Percentiles rank a stretch among this genome's conserved stretches.
phyloP scores from a whole-genome alignment of 306 rosid genomes.

The Fagus crenata region DNA sequence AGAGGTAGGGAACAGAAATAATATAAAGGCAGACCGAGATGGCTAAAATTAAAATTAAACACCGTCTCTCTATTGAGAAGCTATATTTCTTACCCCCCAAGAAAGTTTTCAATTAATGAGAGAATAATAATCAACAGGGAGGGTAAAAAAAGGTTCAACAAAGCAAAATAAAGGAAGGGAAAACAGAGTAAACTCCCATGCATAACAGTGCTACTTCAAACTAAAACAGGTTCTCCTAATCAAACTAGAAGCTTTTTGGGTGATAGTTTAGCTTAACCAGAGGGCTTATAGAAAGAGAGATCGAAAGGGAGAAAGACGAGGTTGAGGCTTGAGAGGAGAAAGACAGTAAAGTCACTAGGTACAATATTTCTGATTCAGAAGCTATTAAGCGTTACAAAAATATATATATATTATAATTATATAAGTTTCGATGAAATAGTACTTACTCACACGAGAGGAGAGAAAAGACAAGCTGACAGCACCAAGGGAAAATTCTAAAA shows the following conservation, averaged over 20 bases:
- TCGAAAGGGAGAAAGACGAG: neutral
- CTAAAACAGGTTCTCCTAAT: neutral
- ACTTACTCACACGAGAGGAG: no score
- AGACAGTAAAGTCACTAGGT: neutral
- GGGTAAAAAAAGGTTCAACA: neutral
- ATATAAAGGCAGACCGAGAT: neutral
- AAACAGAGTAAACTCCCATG: neutral
- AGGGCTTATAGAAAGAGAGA: neutral
- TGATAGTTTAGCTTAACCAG: slow-evolving; percentile 5
- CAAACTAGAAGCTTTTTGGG: no score
- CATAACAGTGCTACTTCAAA: neutral
- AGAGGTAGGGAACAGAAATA: slow-evolving; percentile 3
- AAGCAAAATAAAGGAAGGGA: neutral
- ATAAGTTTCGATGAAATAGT: no score
- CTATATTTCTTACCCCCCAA: neutral
- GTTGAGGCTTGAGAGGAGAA: slow-evolving; percentile 11
- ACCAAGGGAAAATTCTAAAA: no score
- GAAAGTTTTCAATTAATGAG: neutral
- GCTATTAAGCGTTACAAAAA: no score
- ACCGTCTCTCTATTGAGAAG: neutral
- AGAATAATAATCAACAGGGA: neutral
- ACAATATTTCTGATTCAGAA: slow-evolving; percentile 3
- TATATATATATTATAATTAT: no score
- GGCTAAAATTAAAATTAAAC: neutral
- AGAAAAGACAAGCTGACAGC: no score